These are phyloP conservation scores for Cyathus striatus DNA, from an alignment of 768 basidiomycete species.

Conservation along the genomic window DNA sequence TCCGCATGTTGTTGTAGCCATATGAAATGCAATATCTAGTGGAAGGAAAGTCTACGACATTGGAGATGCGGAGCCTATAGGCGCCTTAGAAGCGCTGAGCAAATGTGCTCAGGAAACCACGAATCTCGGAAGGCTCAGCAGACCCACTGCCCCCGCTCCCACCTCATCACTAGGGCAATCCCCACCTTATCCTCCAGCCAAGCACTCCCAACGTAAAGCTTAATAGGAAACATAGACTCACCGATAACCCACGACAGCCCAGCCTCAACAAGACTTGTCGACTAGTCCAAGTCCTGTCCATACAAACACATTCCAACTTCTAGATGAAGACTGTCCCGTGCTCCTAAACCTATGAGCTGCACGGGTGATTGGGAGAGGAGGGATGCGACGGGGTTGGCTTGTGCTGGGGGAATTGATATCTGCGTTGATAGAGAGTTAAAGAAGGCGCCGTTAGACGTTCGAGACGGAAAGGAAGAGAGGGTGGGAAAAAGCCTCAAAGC, in stretches of 20 bases:
- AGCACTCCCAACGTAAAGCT: too few relatives aligned
- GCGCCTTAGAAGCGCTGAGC: too few relatives aligned
- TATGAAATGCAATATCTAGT: too few relatives aligned
- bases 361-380: conserved; percentile 62
- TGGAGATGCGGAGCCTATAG: too few relatives aligned
- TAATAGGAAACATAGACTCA: conserved; percentile 24
- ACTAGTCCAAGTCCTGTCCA: conserved; percentile 89
- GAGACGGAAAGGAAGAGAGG: conserved; percentile 3
- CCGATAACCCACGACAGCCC: conserved; percentile 93
- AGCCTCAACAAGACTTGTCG: conserved; percentile 83
- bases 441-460: background rate
- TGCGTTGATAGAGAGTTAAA: conserved; percentile 20
- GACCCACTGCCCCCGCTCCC: too few relatives aligned
- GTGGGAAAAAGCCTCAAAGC: conserved; percentile 96
- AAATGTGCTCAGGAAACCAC: too few relatives aligned
- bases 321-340: conserved; percentile 88
- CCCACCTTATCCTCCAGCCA: too few relatives aligned
- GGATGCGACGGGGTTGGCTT: conserved; percentile 68
- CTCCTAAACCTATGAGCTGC: conserved; percentile 84
- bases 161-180: too few relatives aligned
- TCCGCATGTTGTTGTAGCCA: too few relatives aligned
- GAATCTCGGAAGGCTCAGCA: too few relatives aligned
- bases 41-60: too few relatives aligned
- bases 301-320: conserved; percentile 98
- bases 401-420: conserved; percentile 85